phyloP scores from a whole-genome alignment of 2,329 filamentous ascomycete genomes.

The Ascochyta pisi region DNA sequence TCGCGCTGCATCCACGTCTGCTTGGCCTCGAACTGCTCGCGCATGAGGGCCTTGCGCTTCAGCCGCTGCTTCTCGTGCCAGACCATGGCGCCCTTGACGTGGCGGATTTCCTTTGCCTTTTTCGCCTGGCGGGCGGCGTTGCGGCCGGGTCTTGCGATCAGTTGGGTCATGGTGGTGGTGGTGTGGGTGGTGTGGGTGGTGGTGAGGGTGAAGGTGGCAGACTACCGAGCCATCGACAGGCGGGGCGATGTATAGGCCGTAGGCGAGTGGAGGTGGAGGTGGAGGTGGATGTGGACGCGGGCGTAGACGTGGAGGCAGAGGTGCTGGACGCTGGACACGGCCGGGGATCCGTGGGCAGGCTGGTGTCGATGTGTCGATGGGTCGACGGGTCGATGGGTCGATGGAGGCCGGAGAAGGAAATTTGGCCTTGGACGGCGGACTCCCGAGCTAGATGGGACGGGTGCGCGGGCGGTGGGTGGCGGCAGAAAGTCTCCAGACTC shows the following conservation, averaged over 20 bases:
- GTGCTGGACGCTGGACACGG: background rate
- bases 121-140: constrained; percentile 39
- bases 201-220: constrained; percentile 18
- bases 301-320: no score
- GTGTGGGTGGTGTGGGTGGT: constrained; percentile 3
- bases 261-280: no score
- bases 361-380: background rate
- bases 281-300: no score
- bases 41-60: constrained; percentile 30
- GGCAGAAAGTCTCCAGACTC: constrained; percentile 17
- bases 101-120: constrained; percentile 48
- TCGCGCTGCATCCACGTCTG: constrained; percentile 30
- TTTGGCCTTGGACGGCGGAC: constrained; percentile 2
- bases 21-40: constrained; percentile 41
- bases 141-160: constrained; percentile 31
- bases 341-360: background rate
- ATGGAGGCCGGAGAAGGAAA: background rate
- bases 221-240: constrained; percentile 38
- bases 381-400: background rate
- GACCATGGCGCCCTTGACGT: constrained; percentile 50
- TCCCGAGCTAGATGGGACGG: constrained; percentile 3
- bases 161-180: constrained; percentile 53
- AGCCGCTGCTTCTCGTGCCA: constrained; percentile 39
- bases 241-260: background rate
- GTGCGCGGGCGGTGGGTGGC: constrained; percentile 23